Evolutionary conservation across 1,284 basidiomycete genomes (phyloP).

Genomic region (Puccinia coronata): DNA sequence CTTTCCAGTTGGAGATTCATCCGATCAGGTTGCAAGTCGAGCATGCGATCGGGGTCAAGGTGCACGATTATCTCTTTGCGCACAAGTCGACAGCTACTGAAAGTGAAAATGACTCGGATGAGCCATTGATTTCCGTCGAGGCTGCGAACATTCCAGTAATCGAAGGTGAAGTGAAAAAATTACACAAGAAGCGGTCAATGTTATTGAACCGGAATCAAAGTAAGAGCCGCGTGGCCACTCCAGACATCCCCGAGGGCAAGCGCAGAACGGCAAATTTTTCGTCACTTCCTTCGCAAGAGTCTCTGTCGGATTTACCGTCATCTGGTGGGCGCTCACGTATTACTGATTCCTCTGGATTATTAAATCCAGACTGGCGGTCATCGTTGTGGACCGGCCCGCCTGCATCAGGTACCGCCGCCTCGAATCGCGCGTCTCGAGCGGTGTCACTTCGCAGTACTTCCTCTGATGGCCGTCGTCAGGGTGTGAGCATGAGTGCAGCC

Average conservation of each 20-base stretch:
- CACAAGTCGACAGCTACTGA: slow-evolving; percentile 32
- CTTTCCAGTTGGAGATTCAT: slow-evolving; percentile 78
- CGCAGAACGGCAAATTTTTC: slow-evolving; percentile 10
- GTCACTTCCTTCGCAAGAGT: slow-evolving; percentile 20
- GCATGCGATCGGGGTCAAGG: slow-evolving; percentile 73
- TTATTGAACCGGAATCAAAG: slow-evolving; percentile 6
- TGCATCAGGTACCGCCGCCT: background rate
- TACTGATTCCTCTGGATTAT: slow-evolving; percentile 20
- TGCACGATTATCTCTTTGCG: slow-evolving; percentile 82
- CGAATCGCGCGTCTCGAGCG: slow-evolving; percentile 26
- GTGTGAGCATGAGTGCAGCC: background rate
- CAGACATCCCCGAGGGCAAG: slow-evolving; percentile 29
- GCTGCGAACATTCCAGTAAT: background rate
- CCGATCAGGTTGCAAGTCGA: slow-evolving; percentile 86
- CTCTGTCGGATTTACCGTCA: slow-evolving; percentile 2
- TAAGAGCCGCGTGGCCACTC: slow-evolving; percentile 29
- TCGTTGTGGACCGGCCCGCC: background rate
- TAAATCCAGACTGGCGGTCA: slow-evolving; percentile 47
- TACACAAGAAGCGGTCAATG: slow-evolving; percentile 27
- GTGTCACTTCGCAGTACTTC: slow-evolving; percentile 38
- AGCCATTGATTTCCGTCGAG: slow-evolving; percentile 38
- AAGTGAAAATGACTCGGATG: slow-evolving; percentile 53
- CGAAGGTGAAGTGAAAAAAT: slow-evolving; percentile 19
- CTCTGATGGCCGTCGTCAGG: slow-evolving; percentile 31
- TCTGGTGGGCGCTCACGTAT: slow-evolving; percentile 10